phyloP scores from a whole-genome alignment of 2,329 filamentous ascomycete genomes.

The Sarocladium strictum region DNA sequence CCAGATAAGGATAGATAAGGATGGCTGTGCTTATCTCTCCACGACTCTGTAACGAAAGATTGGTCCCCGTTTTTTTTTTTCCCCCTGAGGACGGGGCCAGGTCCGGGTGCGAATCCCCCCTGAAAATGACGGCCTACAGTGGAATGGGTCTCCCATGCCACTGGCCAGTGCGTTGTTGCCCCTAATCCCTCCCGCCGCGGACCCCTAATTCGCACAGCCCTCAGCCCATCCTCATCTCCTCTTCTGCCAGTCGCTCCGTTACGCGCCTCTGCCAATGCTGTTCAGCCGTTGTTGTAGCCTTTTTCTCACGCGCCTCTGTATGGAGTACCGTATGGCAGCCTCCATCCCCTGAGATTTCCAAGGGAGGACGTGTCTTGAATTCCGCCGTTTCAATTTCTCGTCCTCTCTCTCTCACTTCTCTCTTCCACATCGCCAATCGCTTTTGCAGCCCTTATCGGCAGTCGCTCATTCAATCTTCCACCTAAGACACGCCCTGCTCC shows the following conservation, averaged over 20 bases:
- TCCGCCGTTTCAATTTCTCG: neutral
- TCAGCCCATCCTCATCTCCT: neutral
- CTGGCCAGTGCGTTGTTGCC: neutral
- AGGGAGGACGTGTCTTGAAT: conserved; percentile 7
- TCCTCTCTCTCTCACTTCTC: neutral
- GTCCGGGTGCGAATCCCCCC: neutral
- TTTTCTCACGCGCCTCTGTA: neutral
- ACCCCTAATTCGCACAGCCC: neutral
- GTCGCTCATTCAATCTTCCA: conserved; percentile 2
- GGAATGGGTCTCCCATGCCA: neutral
- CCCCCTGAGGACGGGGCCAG: neutral
- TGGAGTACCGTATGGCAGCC: neutral
- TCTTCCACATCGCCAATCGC: neutral
- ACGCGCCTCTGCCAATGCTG: neutral
- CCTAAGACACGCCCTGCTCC: neutral
- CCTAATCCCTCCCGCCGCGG: neutral
- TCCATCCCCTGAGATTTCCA: conserved; percentile 1
- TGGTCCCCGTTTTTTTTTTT: conserved; percentile 1
- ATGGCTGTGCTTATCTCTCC: neutral
- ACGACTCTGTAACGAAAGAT: neutral
- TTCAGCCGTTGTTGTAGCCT: neutral
- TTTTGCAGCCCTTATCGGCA: neutral
- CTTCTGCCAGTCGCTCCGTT: neutral
- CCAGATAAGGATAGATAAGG: neutral
- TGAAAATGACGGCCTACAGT: neutral